These are phyloP conservation scores for Glycine latifolia DNA, from an alignment of 306 rosid genomes.

Conservation along the genomic window DNA sequence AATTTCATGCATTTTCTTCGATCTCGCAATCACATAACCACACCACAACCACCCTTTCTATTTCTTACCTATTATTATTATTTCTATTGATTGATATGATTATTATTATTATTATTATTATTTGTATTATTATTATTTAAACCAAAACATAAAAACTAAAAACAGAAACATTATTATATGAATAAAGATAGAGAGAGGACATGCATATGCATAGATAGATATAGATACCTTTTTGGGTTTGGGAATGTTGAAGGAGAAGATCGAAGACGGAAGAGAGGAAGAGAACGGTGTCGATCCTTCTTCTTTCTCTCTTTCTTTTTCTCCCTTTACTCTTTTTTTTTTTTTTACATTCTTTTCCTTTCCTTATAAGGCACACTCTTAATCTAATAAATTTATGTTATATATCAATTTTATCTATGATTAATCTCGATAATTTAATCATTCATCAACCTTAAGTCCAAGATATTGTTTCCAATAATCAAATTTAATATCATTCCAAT, in stretches of 20 bases:
- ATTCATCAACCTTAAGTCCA: no score
- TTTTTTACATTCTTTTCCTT: neutral
- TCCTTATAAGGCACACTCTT: no score
- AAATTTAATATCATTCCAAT: no score
- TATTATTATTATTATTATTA: neutral
- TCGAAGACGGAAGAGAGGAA: conserved; percentile 6
- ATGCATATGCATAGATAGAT: neutral
- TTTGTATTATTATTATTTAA: neutral
- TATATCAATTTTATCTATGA: no score
- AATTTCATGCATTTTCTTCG: neutral
- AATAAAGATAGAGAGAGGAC: no score
- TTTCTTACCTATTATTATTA: neutral
- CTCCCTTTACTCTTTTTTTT: neutral
- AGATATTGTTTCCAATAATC: no score
- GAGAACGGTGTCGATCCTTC: conserved; percentile 8
- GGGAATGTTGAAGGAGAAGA: neutral
- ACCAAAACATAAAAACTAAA: neutral
- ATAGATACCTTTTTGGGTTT: conserved; percentile 8
- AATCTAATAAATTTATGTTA: neutral
- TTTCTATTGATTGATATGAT: no score
- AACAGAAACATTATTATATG: neutral
- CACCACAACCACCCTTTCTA: neutral
- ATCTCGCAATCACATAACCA: conserved; percentile 17
- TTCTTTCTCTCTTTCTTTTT: neutral
- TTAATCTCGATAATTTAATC: no score